Percentiles rank a stretch among this genome's conserved stretches.
Evolutionary conservation across 495 filamentous ascomycete species (phyloP).

Genomic region (Hyphodiscus hymeniophilus): DNA sequence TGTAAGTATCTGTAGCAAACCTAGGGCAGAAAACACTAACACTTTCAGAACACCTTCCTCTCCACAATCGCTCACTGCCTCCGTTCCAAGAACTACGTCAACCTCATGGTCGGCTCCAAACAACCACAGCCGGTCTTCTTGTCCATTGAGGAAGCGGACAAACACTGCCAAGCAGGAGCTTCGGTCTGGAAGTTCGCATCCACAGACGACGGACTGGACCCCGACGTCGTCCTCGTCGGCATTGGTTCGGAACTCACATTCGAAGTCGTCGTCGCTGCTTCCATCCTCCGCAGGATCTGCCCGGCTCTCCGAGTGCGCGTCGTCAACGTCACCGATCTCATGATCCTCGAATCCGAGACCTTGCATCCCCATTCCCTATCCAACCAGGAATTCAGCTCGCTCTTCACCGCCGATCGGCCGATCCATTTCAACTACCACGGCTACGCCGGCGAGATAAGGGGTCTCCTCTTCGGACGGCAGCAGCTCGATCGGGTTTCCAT

Average conservation of each 20-base stretch:
- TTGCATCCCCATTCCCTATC: constrained; percentile 55
- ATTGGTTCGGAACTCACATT: constrained; percentile 67
- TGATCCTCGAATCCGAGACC: constrained; percentile 54
- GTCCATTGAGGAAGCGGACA: constrained; percentile 54
- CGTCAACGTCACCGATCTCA: constrained; percentile 66
- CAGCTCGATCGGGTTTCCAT: constrained; percentile 44
- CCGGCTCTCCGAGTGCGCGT: constrained; percentile 54
- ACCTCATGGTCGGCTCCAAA: constrained; percentile 69
- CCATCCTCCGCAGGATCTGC: constrained; percentile 42
- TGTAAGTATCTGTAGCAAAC: too few relatives aligned
- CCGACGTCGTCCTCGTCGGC: constrained; percentile 61
- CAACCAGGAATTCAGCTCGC: constrained; percentile 41
- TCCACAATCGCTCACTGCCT: constrained; percentile 58
- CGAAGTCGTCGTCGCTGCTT: constrained; percentile 58
- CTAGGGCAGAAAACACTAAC: constrained; percentile 7
- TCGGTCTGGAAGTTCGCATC: constrained; percentile 59
- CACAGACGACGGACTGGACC: constrained; percentile 47
- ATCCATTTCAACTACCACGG: constrained; percentile 70
- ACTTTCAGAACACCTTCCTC: constrained; percentile 51
- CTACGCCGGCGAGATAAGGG: constrained; percentile 54
- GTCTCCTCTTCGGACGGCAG: constrained; percentile 53
- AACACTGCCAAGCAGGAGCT: constrained; percentile 56
- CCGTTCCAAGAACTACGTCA: constrained; percentile 56
- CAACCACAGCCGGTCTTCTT: constrained; percentile 63
- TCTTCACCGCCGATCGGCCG: constrained; percentile 53